phyloP scores from a whole-genome alignment of 805 yeast genomes.

The Hyphopichia homilentoma region DNA sequence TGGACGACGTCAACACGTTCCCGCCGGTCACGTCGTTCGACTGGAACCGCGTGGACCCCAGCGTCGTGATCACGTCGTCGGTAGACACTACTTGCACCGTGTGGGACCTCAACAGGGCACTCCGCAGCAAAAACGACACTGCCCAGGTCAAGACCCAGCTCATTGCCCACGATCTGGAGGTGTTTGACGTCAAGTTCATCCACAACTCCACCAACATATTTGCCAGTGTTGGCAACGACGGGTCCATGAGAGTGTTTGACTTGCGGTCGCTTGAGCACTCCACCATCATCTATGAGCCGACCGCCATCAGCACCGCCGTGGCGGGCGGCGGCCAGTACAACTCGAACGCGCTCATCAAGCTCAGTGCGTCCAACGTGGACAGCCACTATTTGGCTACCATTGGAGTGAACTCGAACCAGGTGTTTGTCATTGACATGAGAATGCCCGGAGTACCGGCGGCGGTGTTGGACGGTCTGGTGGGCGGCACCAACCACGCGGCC shows the following conservation, averaged over 20 bases:
- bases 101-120: slow-evolving; percentile 69
- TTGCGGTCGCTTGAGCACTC: slow-evolving; percentile 86
- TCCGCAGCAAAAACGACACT: slow-evolving; percentile 30
- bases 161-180: slow-evolving; percentile 95
- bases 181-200: slow-evolving; percentile 84
- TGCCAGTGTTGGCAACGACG: slow-evolving; percentile 93
- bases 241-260: slow-evolving; percentile 90
- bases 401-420: slow-evolving; percentile 62
- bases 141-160: slow-evolving; percentile 83
- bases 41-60: slow-evolving; percentile 77
- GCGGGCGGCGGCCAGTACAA: slow-evolving; percentile 11
- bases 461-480: slow-evolving; percentile 55
- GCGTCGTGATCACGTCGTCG: slow-evolving; percentile 73
- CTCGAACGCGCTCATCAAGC: slow-evolving; percentile 62
- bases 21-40: slow-evolving; percentile 95
- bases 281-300: slow-evolving; percentile 89
- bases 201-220: slow-evolving; percentile 72
- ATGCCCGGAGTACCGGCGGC: slow-evolving; percentile 80
- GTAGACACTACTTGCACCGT: slow-evolving; percentile 96
- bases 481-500: slow-evolving; percentile 50
- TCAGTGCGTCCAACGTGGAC: slow-evolving; percentile 77
- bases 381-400: slow-evolving; percentile 81
- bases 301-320: slow-evolving; percentile 19
- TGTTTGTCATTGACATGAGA: slow-evolving; percentile 77
- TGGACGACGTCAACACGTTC: slow-evolving; percentile 44